Evolutionary conservation across 2,329 filamentous ascomycete genomes (phyloP), one percentile per base, ranked within the genome.

Genomic region (Esteya vermicola): DNA sequence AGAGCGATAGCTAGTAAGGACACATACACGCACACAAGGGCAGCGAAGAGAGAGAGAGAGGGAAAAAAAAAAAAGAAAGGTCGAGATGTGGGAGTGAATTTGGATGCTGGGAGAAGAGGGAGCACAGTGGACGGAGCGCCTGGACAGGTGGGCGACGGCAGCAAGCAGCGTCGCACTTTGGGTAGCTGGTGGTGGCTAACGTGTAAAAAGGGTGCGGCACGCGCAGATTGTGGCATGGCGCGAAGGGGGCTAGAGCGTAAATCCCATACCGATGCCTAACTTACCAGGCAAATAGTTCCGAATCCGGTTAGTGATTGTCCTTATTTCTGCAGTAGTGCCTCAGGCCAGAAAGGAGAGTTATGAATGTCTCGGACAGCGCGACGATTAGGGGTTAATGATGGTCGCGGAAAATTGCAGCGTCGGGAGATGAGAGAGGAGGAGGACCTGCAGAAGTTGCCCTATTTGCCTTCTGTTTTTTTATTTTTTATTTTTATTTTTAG

Each of bases 231-330:
- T 30, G 40, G 48, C 40, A 45, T 38, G 46, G 41, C 32, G 25
- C 19, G 38, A 34, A 19, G 36, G 40, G 12, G 45, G 34, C 2
- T 16, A 1, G 12, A 20, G 51, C 51, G 51, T 52, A 52, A 41
- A 42, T 51, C 26, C 43, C 27, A 43, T 46, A 50, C 50, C 43
- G 48, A 2, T 34, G 38, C 44, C 45, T 49, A 7, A 35, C 1
- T 9, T 16, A 7, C 40, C 4, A 49, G 48, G 50, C 49, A 28
- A n/a, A n/a, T 10, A 36, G 47, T 31, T 8, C 33, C 22, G 6
- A 16, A 36, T 26, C 22, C 8, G 22, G 23, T 18, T 36, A 36
- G 33, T 9, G 19, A 13, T 12, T 6, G 10, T 12, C n/a, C 23
- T 12, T 26, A 19, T 23, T 13, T 22, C 22, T 36, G 33, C 22